Percentiles rank a stretch among this genome's conserved stretches.
Conservation (phyloP, 2,329 filamentous ascomycete species). For the Colletotrichum liriopes region DNA sequence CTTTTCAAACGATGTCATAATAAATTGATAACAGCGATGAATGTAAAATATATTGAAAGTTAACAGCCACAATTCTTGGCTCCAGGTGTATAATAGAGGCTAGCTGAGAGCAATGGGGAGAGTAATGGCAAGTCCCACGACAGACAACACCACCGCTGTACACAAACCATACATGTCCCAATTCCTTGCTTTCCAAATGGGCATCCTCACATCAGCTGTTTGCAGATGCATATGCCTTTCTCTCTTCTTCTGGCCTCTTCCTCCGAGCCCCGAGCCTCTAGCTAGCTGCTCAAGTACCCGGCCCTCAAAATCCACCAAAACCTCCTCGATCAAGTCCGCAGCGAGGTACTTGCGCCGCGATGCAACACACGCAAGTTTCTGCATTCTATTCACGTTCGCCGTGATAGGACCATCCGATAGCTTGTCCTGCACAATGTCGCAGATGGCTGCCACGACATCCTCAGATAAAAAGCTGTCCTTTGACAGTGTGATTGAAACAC, state of each 20-base stretch:
- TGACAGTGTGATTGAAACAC: constrained; percentile 54
- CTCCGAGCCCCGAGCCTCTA: too few species aligned
- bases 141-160: not conserved
- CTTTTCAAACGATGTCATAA: too few species aligned
- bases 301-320: constrained; percentile 46
- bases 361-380: constrained; percentile 56
- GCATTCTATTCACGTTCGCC: constrained; percentile 55
- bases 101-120: too few species aligned
- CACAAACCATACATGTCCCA: constrained; percentile 17
- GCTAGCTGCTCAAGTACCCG: too few species aligned
- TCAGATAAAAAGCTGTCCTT: constrained; percentile 53
- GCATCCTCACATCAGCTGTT: constrained; percentile 57
- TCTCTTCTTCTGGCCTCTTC: too few species aligned
- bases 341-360: constrained; percentile 55
- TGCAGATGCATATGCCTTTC: too few species aligned
- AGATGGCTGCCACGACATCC: constrained; percentile 49
- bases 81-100: too few species aligned
- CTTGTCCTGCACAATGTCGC: constrained; percentile 49
- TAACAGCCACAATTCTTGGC: too few species aligned
- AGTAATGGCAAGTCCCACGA: not conserved
- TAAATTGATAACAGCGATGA: too few species aligned
- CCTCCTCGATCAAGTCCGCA: constrained; percentile 59
- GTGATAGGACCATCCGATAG: constrained; percentile 47
- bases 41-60: too few species aligned
- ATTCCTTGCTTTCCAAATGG: constrained; percentile 22